These are phyloP conservation scores for Primulina tabacum DNA, from an alignment of 257 asterid species.

Conservation along the genomic window DNA sequence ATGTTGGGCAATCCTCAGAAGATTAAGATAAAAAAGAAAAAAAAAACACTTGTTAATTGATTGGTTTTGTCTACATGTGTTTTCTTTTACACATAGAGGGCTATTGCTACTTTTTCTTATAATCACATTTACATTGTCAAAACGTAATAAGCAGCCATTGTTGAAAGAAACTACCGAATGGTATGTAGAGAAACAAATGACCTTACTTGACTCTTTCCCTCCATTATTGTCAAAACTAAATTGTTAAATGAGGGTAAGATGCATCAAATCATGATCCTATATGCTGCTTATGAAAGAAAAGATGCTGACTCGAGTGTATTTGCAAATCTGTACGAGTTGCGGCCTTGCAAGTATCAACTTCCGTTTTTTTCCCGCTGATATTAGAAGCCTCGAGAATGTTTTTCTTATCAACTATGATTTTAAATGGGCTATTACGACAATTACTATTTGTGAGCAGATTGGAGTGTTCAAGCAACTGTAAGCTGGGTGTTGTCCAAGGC, in stretches of 20 bases:
- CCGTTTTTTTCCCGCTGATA: no score
- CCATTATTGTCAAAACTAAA: neutral
- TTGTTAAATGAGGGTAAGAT: neutral
- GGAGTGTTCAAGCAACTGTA: conserved; percentile 90
- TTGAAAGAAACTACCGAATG: neutral
- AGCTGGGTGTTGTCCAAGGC: conserved; percentile 68
- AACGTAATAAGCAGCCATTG: neutral
- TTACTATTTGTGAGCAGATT: conserved; percentile 58
- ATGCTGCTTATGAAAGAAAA: neutral
- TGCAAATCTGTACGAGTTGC: neutral
- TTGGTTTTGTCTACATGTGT: no score
- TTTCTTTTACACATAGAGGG: no score
- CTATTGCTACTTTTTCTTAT: no score
- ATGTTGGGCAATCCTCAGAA: neutral
- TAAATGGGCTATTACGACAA: conserved; percentile 30
- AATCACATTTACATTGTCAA: neutral
- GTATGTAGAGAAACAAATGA: neutral
- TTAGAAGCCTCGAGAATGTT: no score
- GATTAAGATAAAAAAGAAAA: no score
- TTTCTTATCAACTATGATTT: neutral
- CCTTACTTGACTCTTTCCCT: neutral
- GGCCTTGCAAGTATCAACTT: neutral
- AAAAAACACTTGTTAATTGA: neutral
- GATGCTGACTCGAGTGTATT: neutral
- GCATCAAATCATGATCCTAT: neutral